A percentile compares a stretch with the other conserved stretches of the same genome.
Evolutionary conservation across 2,329 filamentous ascomycete genomes (phyloP).

Genomic region (Fragosphaeria purpurea): DNA sequence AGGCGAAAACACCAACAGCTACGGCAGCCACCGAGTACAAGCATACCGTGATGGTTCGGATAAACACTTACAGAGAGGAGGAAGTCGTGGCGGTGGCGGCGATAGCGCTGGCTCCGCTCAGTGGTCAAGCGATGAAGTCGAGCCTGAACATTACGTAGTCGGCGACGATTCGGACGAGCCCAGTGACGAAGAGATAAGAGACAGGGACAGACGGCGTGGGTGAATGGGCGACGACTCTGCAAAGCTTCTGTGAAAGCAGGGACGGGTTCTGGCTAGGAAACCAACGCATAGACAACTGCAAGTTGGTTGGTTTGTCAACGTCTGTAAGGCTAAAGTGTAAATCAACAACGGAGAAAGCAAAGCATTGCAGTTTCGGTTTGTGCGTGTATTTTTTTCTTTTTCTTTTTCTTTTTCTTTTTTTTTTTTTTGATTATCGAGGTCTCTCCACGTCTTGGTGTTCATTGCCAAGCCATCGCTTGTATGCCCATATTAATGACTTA

Average conservation of each 20-base stretch:
- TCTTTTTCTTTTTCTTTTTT: neutral
- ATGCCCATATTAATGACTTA: too few species aligned
- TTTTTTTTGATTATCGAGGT: neutral
- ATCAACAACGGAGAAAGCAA: too few species aligned
- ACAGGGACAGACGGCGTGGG: conserved; percentile 6
- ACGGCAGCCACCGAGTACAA: neutral
- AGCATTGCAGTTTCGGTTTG: neutral
- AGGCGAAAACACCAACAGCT: conserved; percentile 33
- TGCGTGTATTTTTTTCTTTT: neutral
- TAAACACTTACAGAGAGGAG: conserved; percentile 7
- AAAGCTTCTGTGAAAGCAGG: conserved; percentile 3
- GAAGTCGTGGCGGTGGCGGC: conserved; percentile 14
- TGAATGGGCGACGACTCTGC: neutral
- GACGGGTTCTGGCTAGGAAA: too few species aligned
- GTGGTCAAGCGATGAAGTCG: conserved; percentile 21
- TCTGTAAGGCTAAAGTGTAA: too few species aligned
- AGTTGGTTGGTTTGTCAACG: too few species aligned
- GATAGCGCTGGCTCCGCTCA: conserved; percentile 19
- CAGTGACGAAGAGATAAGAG: conserved; percentile 7
- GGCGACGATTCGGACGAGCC: conserved; percentile 34
- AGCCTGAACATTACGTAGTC: conserved; percentile 39
- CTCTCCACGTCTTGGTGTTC: too few species aligned
- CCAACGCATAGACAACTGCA: too few species aligned
- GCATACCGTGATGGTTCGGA: conserved; percentile 20
- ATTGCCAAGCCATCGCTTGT: too few species aligned